Percentiles rank a stretch among this genome's conserved stretches.
These are phyloP conservation scores for Leptoxyphium fumago DNA, from an alignment of 2,329 filamentous ascomycete genomes.

Conservation along the genomic window DNA sequence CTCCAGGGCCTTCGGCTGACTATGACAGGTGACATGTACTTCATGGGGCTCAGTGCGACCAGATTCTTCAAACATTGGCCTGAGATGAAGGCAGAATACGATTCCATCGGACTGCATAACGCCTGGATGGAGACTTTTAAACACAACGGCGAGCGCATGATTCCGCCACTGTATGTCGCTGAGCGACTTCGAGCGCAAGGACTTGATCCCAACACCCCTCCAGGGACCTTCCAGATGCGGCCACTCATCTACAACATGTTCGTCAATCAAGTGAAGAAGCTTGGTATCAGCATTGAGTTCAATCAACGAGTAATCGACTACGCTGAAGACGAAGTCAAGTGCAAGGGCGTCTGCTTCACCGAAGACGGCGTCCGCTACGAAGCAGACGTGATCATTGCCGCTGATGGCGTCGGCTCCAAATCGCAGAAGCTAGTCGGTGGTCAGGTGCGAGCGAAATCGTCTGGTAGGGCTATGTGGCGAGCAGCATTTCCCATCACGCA, in stretches of 20 bases:
- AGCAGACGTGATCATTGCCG: constrained; percentile 24
- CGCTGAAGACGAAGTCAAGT: constrained; percentile 24
- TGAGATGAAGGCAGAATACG: constrained; percentile 36
- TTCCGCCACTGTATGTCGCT: constrained; percentile 33
- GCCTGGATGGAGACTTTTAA: constrained; percentile 43
- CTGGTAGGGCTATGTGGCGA: constrained; percentile 18
- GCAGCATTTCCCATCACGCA: constrained; percentile 25
- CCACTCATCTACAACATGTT: constrained; percentile 43
- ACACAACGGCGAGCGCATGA: constrained; percentile 36
- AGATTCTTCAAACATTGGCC: constrained; percentile 42
- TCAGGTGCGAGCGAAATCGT: constrained; percentile 24
- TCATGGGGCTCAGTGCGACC: constrained; percentile 43
- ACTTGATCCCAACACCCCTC: constrained; percentile 33
- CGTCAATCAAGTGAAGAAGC: constrained; percentile 32
- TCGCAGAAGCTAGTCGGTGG: constrained; percentile 30
- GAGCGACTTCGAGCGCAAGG: constrained; percentile 34
- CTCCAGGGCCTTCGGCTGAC: not conserved
- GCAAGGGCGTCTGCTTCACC: constrained; percentile 15
- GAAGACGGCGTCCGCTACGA: constrained; percentile 28
- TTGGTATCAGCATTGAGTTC: constrained; percentile 29
- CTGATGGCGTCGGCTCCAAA: constrained; percentile 28
- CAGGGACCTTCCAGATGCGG: constrained; percentile 42
- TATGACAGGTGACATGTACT: constrained; percentile 41
- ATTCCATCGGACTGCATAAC: constrained; percentile 37
- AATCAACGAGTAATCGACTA: constrained; percentile 29